Conservation (phyloP, 2,329 filamentous ascomycete genomes). For the Colletotrichum agaves region DNA sequence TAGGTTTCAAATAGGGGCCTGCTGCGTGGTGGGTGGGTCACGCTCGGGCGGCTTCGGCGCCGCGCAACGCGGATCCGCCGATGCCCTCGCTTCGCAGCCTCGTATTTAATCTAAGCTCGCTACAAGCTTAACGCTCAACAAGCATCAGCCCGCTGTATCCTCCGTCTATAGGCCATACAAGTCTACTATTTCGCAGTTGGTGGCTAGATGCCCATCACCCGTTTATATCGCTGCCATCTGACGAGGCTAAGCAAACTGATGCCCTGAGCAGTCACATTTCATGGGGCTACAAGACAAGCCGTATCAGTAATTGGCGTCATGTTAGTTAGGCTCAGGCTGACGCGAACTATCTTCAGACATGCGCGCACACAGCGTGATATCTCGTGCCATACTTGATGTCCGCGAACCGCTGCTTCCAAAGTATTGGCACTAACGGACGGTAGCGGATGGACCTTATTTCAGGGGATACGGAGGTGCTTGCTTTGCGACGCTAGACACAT, state of each 20-base stretch:
- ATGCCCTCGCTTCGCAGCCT: too few relatives aligned
- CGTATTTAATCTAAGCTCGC: background rate
- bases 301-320: background rate
- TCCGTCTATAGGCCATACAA: background rate
- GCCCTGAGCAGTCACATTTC: background rate
- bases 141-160: background rate
- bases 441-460: background rate
- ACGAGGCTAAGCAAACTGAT: conserved; percentile 11
- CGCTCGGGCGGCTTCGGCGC: too few relatives aligned
- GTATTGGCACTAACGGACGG: background rate
- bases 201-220: background rate
- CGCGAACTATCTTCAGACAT: background rate
- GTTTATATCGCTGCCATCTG: background rate
- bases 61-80: too few relatives aligned
- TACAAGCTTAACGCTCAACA: background rate
- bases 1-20: too few relatives aligned
- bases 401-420: background rate
- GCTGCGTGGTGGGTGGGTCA: too few relatives aligned
- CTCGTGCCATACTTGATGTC: background rate
- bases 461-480: too few relatives aligned
- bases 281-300: background rate
- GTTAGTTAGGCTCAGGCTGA: background rate
- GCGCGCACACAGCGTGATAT: background rate
- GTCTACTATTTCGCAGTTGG: background rate
- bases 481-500: background rate